Base-by-base conservation (phyloP, 2,329 filamentous ascomycete species). In the Penicillium sp. region DNA sequence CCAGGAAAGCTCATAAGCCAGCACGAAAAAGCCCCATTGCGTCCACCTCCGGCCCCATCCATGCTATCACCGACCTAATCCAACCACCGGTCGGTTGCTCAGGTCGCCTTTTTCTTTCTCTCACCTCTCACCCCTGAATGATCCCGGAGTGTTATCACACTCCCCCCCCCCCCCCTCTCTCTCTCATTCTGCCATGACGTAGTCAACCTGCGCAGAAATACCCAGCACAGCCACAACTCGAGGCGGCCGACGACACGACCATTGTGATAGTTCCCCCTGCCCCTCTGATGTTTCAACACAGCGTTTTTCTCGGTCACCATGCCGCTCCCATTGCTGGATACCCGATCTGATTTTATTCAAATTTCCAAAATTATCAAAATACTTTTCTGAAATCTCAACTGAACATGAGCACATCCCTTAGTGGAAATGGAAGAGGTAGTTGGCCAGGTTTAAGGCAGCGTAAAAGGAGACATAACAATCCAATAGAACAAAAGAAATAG, bases 291-390 rank as follows among this genome's bases (percentile, higher is more conserved):
- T 63, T 69, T 70, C 68, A 70, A 69, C 66, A 69, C 65, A 65
- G 60, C 60, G 48, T 61, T 67, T 55, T 55, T 60, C 39, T 45
- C 29, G 58, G 58, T 51, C 54, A 63, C 43, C 61, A 57, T 61
- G 66, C 57, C 61, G 51, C 57, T 54, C 57, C 53, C 58, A 61
- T 60, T 62, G 63, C 66, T 68, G 70, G 70, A 73, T 72, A 73
- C 70, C 71, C 69, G 62, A 70, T 72, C 67, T 66, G 62, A 59
- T 68, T 61, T 66, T 49, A 51, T 45, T 31, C 53, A 55, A 44
- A 54, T 21, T 53, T 35, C 15, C 50, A 45, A 54, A 61, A 53
- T 53, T 43, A 13, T 53, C 13, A 36, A 35, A 33, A 41, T 15
- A 15, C 19, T 27, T 44, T 12, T 23, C 13, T 27, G 15, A 53